Percentiles rank a stretch among this genome's conserved stretches.
These are phyloP conservation scores for Pseudogymnoascus sp. DNA, from an alignment of 2,329 filamentous ascomycete species.

Conservation along the genomic window DNA sequence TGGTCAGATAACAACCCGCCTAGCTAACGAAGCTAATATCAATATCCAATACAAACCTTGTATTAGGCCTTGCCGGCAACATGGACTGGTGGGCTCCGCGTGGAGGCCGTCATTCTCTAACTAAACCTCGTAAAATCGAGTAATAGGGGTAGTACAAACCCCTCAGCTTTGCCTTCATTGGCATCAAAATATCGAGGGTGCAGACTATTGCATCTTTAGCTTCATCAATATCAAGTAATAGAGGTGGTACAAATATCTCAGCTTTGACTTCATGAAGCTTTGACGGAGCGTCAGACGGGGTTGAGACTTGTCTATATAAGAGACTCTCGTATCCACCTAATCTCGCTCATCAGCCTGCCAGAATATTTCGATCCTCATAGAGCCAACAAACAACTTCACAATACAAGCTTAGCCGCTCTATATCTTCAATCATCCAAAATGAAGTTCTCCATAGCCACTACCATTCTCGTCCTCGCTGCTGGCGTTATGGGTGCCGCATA, in stretches of 20 bases:
- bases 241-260: not conserved
- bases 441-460: slow-evolving; percentile 15
- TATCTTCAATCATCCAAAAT: not conserved
- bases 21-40: not conserved
- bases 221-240: not conserved
- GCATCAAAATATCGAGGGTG: too few relatives aligned
- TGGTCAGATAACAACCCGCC: not conserved
- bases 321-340: not conserved
- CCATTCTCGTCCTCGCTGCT: slow-evolving; percentile 24
- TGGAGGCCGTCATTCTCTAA: not conserved
- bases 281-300: not conserved
- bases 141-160: not conserved
- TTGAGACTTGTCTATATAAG: not conserved
- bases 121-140: not conserved
- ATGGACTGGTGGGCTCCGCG: not conserved
- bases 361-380: not conserved
- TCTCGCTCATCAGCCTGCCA: not conserved
- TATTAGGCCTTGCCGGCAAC: not conserved
- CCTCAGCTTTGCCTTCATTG: not conserved
- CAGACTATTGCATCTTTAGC: too few relatives aligned
- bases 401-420: not conserved
- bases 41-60: not conserved
- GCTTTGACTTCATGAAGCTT: not conserved
- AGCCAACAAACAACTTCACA: not conserved
- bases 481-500: slow-evolving; percentile 38